Percentiles rank a stretch among this genome's conserved stretches.
phyloP scores from a whole-genome alignment of 2,329 filamentous ascomycete species.

The Phaeosphaeria sp. region DNA sequence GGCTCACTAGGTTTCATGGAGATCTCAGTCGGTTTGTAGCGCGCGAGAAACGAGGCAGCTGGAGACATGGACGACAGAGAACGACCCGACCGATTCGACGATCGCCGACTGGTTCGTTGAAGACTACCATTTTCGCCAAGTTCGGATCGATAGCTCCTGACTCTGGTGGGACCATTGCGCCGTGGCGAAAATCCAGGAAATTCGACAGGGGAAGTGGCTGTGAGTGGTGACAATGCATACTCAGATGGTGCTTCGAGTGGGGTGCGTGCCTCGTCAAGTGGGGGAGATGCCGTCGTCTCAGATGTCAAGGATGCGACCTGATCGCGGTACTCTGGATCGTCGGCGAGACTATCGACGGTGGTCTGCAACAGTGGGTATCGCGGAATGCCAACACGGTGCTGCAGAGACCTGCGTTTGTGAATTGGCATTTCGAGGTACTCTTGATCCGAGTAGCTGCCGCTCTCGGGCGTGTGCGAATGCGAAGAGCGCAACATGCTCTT shows the following conservation, averaged over 20 bases:
- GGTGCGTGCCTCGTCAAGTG: slow-evolving; percentile 47
- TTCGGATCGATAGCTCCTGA: slow-evolving; percentile 42
- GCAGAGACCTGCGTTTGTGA: slow-evolving; percentile 28
- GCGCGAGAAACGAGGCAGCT: slow-evolving; percentile 64
- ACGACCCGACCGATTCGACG: slow-evolving; percentile 58
- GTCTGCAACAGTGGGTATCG: slow-evolving; percentile 45
- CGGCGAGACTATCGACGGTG: slow-evolving; percentile 41
- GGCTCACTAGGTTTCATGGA: slow-evolving; percentile 57
- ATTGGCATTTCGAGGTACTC: slow-evolving; percentile 42
- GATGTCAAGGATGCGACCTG: slow-evolving; percentile 52
- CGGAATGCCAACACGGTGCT: slow-evolving; percentile 31
- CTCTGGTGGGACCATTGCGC: slow-evolving; percentile 35
- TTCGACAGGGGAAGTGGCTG: slow-evolving; percentile 43
- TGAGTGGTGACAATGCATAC: slow-evolving; percentile 44
- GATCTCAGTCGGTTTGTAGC: slow-evolving; percentile 51
- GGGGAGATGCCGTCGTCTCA: slow-evolving; percentile 49
- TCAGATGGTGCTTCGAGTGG: slow-evolving; percentile 44
- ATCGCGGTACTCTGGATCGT: slow-evolving; percentile 36
- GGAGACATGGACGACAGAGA: slow-evolving; percentile 60
- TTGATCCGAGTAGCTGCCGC: slow-evolving; percentile 40
- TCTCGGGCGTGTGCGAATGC: slow-evolving; percentile 30
- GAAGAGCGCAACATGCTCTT: slow-evolving; percentile 29
- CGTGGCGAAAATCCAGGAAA: slow-evolving; percentile 39
- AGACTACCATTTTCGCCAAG: slow-evolving; percentile 42
- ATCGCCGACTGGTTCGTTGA: slow-evolving; percentile 46